Percentiles rank a stretch among this genome's conserved stretches.
phyloP scores from a whole-genome alignment of 2,329 filamentous ascomycete species.

The Aspergillus unguis region DNA sequence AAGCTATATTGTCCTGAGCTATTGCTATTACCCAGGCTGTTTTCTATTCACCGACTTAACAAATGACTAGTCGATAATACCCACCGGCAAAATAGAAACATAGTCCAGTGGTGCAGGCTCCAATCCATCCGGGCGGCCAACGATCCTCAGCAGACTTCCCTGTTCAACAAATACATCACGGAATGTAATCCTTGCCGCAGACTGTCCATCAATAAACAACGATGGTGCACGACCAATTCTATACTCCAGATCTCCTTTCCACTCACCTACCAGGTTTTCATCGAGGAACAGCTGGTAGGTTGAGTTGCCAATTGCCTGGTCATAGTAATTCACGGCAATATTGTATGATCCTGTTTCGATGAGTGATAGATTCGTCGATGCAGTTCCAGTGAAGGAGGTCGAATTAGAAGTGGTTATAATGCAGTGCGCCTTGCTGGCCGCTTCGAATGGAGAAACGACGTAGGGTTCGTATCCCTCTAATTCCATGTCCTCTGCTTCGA shows the following conservation, averaged over 20 bases:
- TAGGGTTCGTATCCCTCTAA: slow-evolving; percentile 57
- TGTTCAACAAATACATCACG: slow-evolving; percentile 47
- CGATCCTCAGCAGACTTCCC: slow-evolving; percentile 55
- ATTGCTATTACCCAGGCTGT: too few relatives aligned
- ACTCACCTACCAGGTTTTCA: slow-evolving; percentile 52
- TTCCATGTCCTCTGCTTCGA: slow-evolving; percentile 66
- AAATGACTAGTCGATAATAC: slow-evolving; percentile 51
- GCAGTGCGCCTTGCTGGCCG: slow-evolving; percentile 54
- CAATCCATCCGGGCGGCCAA: slow-evolving; percentile 56
- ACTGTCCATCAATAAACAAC: slow-evolving; percentile 61
- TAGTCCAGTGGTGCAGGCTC: slow-evolving; percentile 68
- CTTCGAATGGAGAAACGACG: slow-evolving; percentile 56
- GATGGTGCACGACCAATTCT: slow-evolving; percentile 58
- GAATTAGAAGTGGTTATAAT: slow-evolving; percentile 56
- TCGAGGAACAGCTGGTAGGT: slow-evolving; percentile 56
- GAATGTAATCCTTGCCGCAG: slow-evolving; percentile 62
- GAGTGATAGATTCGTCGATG: too few relatives aligned
- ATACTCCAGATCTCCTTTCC: slow-evolving; percentile 60
- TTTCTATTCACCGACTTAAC: too few relatives aligned
- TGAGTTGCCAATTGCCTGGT: slow-evolving; percentile 58
- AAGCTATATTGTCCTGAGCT: too few relatives aligned
- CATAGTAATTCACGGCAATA: slow-evolving; percentile 65
- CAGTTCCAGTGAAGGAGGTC: slow-evolving; percentile 26
- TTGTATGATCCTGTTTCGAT: slow-evolving; percentile 58
- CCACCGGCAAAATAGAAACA: slow-evolving; percentile 58